These are phyloP conservation scores for Dictyostelium intermedium DNA, from an alignment of 78 protist genomes.

Conservation along the genomic window DNA sequence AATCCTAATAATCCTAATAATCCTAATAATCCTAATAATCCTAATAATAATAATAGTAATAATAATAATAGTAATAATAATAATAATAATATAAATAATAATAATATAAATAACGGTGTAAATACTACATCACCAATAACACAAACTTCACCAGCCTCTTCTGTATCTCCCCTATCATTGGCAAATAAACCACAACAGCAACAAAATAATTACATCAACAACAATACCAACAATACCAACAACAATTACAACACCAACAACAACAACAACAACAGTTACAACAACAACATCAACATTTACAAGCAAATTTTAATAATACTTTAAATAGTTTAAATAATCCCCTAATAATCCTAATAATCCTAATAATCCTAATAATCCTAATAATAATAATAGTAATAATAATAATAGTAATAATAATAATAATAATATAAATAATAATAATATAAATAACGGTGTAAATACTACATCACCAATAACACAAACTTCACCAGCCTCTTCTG, in stretches of 20 bases:
- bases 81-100: background rate
- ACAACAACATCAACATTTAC: background rate
- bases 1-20: background rate
- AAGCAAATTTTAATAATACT: background rate
- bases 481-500: background rate
- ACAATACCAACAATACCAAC: background rate
- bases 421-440: background rate
- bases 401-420: too few relatives aligned
- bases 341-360: background rate
- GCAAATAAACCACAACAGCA: background rate
- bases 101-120: background rate
- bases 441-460: background rate
- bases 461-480: background rate
- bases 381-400: background rate
- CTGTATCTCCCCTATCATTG: background rate
- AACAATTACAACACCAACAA: background rate
- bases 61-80: too few relatives aligned
- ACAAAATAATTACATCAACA: background rate
- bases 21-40: background rate
- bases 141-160: background rate
- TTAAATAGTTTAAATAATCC: background rate
- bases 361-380: background rate
- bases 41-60: background rate
- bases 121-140: background rate
- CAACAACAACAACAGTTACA: background rate